Evolutionary conservation across 805 yeast genomes (phyloP), one percentile per base, ranked within the genome.

Genomic region (Metschnikowia amazonensis): DNA sequence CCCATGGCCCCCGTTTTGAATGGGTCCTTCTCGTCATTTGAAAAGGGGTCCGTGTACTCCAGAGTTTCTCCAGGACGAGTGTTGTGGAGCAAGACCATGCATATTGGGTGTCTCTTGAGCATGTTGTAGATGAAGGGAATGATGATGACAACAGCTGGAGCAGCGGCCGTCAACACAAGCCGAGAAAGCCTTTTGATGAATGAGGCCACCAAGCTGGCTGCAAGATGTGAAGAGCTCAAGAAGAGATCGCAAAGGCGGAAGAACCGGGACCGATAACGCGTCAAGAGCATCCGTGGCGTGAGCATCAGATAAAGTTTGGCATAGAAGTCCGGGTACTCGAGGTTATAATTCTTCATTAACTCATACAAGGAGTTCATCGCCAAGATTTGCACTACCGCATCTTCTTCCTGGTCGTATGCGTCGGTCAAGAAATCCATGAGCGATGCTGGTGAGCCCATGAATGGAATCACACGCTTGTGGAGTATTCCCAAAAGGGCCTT

Each of bases 371-470:
- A 95, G 63, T 89, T 92, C 56, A 92, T 74, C 2, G 98, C 84
- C 43, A 94, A 67, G 36, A 92, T 79, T 14, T 90, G 84, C 11
- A 84, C 70, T 5, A 84, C 74, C 13, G 60, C 60, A 51, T 70
- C 76, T 23, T 65, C 68, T 29, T 56, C 59, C 36, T 61, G 58
- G 53, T 86, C 75, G 60, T 89, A 90, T 2, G 95, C 83, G 49
- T 87, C 95, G 0, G 97, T 89, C 48, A 92, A 71, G 62, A 92
- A 94, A 68, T 92, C 99, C 97, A 94, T 90, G 37, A 94, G 68
- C 49, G 78, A 74, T 35, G 87, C 85, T 5, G 98, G 96, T 52
- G 81, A 82, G 36, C 78, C 75, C 75, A 89, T 77, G 59, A 76
- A 78, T 31, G 97, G 97, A 30, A 92, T 83, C 34, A 94, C 75